Evolutionary conservation across 805 yeast genomes (phyloP).

Genomic region (Pichia exigua): DNA sequence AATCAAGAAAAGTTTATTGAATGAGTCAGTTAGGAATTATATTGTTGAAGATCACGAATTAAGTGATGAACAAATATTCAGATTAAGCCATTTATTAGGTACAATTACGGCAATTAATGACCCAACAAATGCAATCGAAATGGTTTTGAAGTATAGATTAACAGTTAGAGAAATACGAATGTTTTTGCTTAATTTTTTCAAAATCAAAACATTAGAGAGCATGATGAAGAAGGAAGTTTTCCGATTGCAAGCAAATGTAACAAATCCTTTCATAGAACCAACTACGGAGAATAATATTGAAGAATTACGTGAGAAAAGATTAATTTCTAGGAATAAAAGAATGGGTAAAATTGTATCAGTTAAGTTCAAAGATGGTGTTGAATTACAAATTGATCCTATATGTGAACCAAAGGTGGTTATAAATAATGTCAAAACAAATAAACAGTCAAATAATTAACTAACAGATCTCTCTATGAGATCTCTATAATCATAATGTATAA

Average conservation of each 20-base stretch:
- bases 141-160: slow-evolving; percentile 40
- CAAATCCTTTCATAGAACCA: slow-evolving; percentile 10
- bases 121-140: slow-evolving; percentile 39
- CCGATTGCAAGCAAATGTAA: slow-evolving; percentile 11
- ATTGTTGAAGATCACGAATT: slow-evolving; percentile 7
- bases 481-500: too few relatives aligned
- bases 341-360: slow-evolving; percentile 34
- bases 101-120: slow-evolving; percentile 43
- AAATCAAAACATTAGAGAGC: slow-evolving; percentile 32
- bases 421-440: neutral
- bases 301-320: neutral
- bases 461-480: too few relatives aligned
- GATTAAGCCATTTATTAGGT: slow-evolving; percentile 8
- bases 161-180: slow-evolving; percentile 43
- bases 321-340: slow-evolving; percentile 14
- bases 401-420: slow-evolving; percentile 17
- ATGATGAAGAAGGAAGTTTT: slow-evolving; percentile 17
- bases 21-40: slow-evolving; percentile 3
- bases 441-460: neutral
- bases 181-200: slow-evolving; percentile 30
- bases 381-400: slow-evolving; percentile 35
- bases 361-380: slow-evolving; percentile 30
- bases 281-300: slow-evolving; percentile 11
- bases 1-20: slow-evolving; percentile 10
- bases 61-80: slow-evolving; percentile 7